phyloP scores from a whole-genome alignment of 805 yeast genomes.

The Metschnikowia noctiluminum region DNA sequence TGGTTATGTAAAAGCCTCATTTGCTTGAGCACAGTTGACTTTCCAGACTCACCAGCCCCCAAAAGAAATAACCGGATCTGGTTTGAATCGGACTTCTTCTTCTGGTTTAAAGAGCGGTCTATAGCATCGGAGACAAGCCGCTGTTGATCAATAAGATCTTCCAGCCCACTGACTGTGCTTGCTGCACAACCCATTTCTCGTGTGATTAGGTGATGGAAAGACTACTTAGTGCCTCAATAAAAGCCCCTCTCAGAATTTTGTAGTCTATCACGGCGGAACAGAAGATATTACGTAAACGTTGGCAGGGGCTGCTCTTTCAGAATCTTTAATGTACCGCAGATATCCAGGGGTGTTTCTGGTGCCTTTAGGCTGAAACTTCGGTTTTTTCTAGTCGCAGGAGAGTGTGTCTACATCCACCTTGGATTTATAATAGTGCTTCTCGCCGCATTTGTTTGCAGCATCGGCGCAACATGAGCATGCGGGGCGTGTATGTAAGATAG shows the following conservation, averaged over 20 bases:
- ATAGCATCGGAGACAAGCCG: slow-evolving; percentile 58
- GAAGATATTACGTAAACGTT: background rate
- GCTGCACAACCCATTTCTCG: slow-evolving; percentile 67
- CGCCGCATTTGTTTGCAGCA: slow-evolving; percentile 8
- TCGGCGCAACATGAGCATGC: slow-evolving; percentile 1
- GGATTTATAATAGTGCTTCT: slow-evolving; percentile 3
- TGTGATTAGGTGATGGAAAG: too few relatives aligned
- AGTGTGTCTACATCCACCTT: background rate
- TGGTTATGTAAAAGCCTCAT: slow-evolving; percentile 80
- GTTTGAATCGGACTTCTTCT: slow-evolving; percentile 49
- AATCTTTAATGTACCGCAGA: too few relatives aligned
- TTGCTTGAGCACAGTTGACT: slow-evolving; percentile 88
- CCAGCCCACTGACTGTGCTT: slow-evolving; percentile 43
- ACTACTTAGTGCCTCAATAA: background rate
- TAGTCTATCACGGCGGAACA: background rate
- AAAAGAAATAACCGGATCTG: slow-evolving; percentile 71
- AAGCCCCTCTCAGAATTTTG: too few relatives aligned
- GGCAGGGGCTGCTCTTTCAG: too few relatives aligned
- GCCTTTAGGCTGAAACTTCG: background rate
- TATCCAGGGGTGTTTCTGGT: background rate
- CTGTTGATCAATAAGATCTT: slow-evolving; percentile 50
- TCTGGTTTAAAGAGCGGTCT: slow-evolving; percentile 56
- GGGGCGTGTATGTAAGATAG: slow-evolving; percentile 5
- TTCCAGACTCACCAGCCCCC: slow-evolving; percentile 95
- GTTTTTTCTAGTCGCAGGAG: background rate